Percentiles rank a stretch among this genome's conserved stretches.
phyloP scores from a whole-genome alignment of 768 basidiomycete genomes.

The Tulasnella sp. region DNA sequence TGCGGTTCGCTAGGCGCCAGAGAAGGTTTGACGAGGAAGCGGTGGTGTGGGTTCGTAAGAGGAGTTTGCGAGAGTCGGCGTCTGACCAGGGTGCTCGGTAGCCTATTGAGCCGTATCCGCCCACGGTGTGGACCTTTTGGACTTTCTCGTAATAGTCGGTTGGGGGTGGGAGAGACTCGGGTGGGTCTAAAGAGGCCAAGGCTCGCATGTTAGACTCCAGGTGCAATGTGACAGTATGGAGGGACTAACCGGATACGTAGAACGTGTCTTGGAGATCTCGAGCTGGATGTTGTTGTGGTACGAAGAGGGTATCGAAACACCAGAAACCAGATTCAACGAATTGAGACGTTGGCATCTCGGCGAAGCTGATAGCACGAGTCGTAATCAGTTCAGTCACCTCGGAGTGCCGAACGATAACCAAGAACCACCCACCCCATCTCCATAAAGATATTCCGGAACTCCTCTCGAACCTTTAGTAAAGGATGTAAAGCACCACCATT shows the following conservation, averaged over 20 bases:
- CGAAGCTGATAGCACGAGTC: conserved; percentile 62
- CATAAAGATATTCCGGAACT: conserved; percentile 95
- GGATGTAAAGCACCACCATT: conserved; percentile 94
- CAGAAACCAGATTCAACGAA: conserved; percentile 99
- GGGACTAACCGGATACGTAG: conserved; percentile 82
- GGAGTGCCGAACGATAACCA: not conserved
- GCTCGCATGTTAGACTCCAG: not conserved
- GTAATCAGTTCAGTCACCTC: not conserved
- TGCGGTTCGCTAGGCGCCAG: conserved; percentile 86
- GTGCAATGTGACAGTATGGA: conserved; percentile 24
- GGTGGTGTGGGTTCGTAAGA: conserved; percentile 96
- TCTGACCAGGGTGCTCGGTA: conserved; percentile 96
- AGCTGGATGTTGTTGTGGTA: conserved; percentile 98
- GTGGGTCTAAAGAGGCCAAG: conserved; percentile 66
- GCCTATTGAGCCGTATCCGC: conserved; percentile 90
- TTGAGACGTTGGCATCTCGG: conserved; percentile 95
- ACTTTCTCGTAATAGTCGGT: conserved; percentile 85
- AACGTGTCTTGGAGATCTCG: conserved; percentile 98
- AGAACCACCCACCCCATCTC: conserved; percentile 86
- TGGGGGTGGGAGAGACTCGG: conserved; percentile 72
- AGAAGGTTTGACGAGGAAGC: conserved; percentile 93
- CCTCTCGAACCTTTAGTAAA: conserved; percentile 95
- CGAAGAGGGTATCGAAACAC: conserved; percentile 98
- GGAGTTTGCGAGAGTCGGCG: conserved; percentile 87
- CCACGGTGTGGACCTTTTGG: conserved; percentile 77